Percentiles rank a stretch among this genome's conserved stretches.
These are phyloP conservation scores for Boletales sp. DNA, from an alignment of 768 basidiomycete species.

Conservation along the genomic window DNA sequence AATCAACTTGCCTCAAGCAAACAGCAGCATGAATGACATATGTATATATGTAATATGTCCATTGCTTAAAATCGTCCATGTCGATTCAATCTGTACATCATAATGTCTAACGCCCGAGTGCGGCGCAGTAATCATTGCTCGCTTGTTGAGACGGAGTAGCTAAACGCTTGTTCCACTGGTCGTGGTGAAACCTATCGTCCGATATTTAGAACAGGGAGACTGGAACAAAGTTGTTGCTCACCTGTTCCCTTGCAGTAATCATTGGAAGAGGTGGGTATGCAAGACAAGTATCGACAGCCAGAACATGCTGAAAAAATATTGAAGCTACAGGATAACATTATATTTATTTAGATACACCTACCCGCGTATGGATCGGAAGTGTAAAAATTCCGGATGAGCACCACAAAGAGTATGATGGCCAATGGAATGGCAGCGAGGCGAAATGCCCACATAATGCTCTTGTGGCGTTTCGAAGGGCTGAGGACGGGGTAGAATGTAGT, in stretches of 20 bases:
- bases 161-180: conserved; percentile 30
- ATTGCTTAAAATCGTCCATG: conserved; percentile 4
- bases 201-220: conserved; percentile 2
- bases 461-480: conserved; percentile 71
- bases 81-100: conserved; percentile 6
- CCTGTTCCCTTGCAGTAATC: conserved; percentile 58
- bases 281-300: conserved; percentile 88
- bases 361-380: conserved; percentile 82
- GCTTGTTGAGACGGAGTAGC: no score
- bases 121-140: no score
- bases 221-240: conserved; percentile 5
- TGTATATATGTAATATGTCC: background rate
- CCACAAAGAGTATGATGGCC: conserved; percentile 74
- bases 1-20: no score
- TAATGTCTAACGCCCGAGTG: background rate
- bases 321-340: background rate
- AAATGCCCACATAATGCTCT: conserved; percentile 65
- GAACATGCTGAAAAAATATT: conserved; percentile 57
- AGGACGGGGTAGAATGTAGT: conserved; percentile 89
- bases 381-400: conserved; percentile 87
- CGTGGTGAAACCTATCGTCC: conserved; percentile 25
- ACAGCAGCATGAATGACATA: no score
- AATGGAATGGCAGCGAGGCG: conserved; percentile 73
- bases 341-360: conserved; percentile 28
- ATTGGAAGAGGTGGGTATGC: conserved; percentile 74